Base-by-base conservation (phyloP, 805 yeast species). In the Metschnikowia cerradonensis region DNA sequence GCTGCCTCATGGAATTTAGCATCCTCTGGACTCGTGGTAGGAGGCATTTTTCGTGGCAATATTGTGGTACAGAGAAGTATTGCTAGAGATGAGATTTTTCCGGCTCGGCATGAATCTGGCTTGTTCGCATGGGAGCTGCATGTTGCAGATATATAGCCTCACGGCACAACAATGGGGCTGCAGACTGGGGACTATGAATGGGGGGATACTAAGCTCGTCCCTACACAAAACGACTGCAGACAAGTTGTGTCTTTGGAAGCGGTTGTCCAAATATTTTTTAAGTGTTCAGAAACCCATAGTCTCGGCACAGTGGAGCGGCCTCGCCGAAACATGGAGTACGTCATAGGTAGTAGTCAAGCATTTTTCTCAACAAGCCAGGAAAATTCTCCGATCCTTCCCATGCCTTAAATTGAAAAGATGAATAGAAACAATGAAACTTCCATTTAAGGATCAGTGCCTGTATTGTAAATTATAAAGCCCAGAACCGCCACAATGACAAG, bases 91-190 rank as follows among this genome's bases (percentile, higher is more conserved):
- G 45, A 33, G 45, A 42, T 42, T 42, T 42, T 33, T 42, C 38
- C 45, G 45, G 45, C 45, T 42, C 45, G 45, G 45, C 45, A 42
- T 32, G 13, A 30, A 42, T 33, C 33, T 15, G 34, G 20, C 34
- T 40, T 37, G 26, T 39, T 42, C 45, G 45, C 45, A 42, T 33
- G 38, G 15, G 45, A 22, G 45, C 43, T 40, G 43, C 43, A 40
- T 40, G 45, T 8, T 41, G 45, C 45, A 32, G 38, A 31, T 39
- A 20, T 26, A 26, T 6, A 26, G 43, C 43, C 43, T 15, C 38
- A 20, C 45, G 45, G 26, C 30, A 20, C 15, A 42, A 42, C 45
- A 42, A 42, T 42, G 45, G 45, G 38, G 45, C 45, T 32, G 45
- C 45, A 40, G 41, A 23, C 30, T 39, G 19, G 32, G 40, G 40